Percentiles rank a stretch among this genome's conserved stretches.
These are phyloP conservation scores for Actinomucor elegans DNA, from an alignment of 371 early-diverging fungal species.

Conservation along the genomic window DNA sequence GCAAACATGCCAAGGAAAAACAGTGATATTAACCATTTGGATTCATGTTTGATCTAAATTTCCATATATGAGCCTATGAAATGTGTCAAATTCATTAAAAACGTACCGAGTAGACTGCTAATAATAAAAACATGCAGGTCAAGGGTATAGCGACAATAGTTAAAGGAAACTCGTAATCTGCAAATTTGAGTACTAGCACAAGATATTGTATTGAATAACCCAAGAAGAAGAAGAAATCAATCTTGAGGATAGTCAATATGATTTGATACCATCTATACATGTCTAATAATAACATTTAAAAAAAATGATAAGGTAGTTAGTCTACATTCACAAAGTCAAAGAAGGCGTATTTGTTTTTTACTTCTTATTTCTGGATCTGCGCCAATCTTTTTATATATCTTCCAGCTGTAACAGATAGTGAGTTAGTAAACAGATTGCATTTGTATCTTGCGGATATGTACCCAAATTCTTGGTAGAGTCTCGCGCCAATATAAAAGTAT, in stretches of 20 bases:
- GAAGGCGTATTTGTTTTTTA: too few relatives aligned
- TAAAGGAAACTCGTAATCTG: constrained; percentile 79
- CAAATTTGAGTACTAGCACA: constrained; percentile 62
- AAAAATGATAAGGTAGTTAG: neutral
- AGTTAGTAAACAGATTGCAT: neutral
- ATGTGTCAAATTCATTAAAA: too few relatives aligned
- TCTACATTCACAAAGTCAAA: too few relatives aligned
- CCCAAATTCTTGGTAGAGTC: constrained; percentile 87
- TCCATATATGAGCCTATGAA: neutral
- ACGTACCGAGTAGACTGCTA: constrained; percentile 79
- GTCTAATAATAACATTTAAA: constrained; percentile 35
- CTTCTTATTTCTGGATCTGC: constrained; percentile 66
- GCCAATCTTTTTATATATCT: constrained; percentile 28
- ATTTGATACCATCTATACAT: constrained; percentile 85
- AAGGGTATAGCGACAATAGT: constrained; percentile 84
- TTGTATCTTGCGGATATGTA: constrained; percentile 15
- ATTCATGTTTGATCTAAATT: constrained; percentile 47
- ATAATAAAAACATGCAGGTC: constrained; percentile 67
- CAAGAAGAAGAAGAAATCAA: constrained; percentile 87
- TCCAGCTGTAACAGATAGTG: constrained; percentile 27
- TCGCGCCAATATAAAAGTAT: constrained; percentile 41
- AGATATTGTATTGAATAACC: constrained; percentile 90
- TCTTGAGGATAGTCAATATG: constrained; percentile 81
- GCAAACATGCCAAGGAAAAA: constrained; percentile 72
- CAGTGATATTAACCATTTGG: constrained; percentile 51